Evolutionary conservation across 805 yeast genomes (phyloP), one percentile per base, ranked within the genome.

Genomic region (Metschnikowia kunwiensis): DNA sequence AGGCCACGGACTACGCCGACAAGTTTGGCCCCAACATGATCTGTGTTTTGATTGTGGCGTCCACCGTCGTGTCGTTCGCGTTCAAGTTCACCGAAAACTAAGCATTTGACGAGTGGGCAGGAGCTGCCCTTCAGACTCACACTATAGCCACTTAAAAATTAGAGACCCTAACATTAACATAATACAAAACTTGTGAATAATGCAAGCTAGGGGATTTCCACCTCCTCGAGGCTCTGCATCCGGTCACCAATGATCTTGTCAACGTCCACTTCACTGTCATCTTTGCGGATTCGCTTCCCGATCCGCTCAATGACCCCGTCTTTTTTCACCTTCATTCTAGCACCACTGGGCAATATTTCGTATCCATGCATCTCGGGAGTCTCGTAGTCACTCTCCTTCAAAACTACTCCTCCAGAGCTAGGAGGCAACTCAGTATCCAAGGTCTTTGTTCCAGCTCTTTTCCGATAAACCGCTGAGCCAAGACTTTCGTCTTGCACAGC

Each of bases 1-100:
- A 78, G 44, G 87, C 94, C 3, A 83, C 80, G 16, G 75, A 85
- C 46, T 93, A 91, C 55, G 95, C 85, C 47, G 97, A 93, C 61
- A 78, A 73, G 54, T 56, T 80, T 43, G 98, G 98, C 0, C 97
- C 97, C 12, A 80, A 82, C 46, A 71, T 80, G 58, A 77, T 93
- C 32, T 91, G 97, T 66, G 60, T 64, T 13, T 82, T 83, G 34
- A 69, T 93, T 48, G 81, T 85, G 2, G 61, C 80, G 1, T 81
- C 95, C 2, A 78, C 88, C 7, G 64, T 76, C 19, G 68, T 75
- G 20, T 75, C 84, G 2, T 82, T 80, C 50, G 49, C 77, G 24
- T 82, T 77, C 55, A 72, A 74, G 50, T 48, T 55, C 31, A 33
- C 71, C 27, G 71, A 75, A 27, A 32, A 39, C 22, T 44, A 34